phyloP scores from a whole-genome alignment of 192 early-diverging fungal genomes.

The Rhizophagus prolifer region DNA sequence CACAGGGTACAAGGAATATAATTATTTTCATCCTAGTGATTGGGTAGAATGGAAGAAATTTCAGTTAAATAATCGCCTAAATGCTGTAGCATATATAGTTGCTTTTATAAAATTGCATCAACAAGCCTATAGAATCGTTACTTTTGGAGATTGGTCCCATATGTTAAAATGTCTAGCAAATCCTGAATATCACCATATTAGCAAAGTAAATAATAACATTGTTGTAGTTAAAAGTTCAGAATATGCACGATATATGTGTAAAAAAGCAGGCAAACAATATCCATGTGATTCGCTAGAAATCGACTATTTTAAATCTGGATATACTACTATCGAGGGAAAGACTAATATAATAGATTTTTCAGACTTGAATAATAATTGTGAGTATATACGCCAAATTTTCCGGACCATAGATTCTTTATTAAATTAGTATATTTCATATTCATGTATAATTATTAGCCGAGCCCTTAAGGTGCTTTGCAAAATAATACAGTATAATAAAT shows the following conservation, averaged over 20 bases:
- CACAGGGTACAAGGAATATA: not conserved
- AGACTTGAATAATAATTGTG: not conserved
- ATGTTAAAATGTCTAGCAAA: constrained; percentile 5
- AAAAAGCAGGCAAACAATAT: constrained; percentile 3
- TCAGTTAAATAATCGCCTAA: too few species aligned
- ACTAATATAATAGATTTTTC: not conserved
- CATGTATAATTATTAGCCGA: too few species aligned
- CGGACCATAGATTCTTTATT: too few species aligned
- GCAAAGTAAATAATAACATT: not conserved
- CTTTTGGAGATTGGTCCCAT: not conserved
- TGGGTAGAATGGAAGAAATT: not conserved
- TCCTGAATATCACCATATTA: not conserved
- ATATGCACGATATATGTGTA: not conserved
- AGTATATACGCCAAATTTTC: not conserved
- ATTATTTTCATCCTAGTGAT: not conserved
- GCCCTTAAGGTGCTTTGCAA: too few species aligned
- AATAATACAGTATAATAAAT: too few species aligned
- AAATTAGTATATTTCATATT: too few species aligned
- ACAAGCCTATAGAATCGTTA: not conserved
- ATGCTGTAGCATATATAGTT: too few species aligned
- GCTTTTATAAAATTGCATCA: too few species aligned
- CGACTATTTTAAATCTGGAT: constrained; percentile 4
- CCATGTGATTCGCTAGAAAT: constrained; percentile 2
- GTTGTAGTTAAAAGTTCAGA: not conserved
- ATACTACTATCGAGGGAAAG: not conserved